Conservation (phyloP, 805 yeast species). For the Jamesozyma jinghongensis region DNA sequence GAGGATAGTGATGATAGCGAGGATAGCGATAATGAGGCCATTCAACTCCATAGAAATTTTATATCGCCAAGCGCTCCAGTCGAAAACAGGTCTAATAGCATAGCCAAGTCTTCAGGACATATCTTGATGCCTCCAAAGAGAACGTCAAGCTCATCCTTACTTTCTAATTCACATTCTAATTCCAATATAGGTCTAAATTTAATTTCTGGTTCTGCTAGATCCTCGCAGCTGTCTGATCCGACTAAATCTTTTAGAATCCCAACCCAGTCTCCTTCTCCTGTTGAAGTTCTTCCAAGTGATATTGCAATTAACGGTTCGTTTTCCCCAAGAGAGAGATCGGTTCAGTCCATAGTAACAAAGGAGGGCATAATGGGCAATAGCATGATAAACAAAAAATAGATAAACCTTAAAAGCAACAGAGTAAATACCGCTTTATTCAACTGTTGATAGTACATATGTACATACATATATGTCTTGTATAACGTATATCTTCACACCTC, state of each 20-base stretch:
- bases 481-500: too few species aligned
- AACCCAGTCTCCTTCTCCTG: conserved; percentile 13
- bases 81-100: background rate
- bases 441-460: too few species aligned
- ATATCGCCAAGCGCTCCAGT: background rate
- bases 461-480: too few species aligned
- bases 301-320: conserved; percentile 41
- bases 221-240: conserved; percentile 1
- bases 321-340: conserved; percentile 22
- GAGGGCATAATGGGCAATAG: conserved; percentile 10
- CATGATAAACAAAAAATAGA: background rate
- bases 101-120: background rate
- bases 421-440: too few species aligned
- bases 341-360: conserved; percentile 18
- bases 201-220: background rate
- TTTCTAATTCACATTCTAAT: background rate
- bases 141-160: conserved; percentile 4
- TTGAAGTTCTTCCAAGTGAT: conserved; percentile 26
- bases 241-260: conserved; percentile 7
- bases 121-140: conserved; percentile 5
- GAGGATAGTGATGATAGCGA: conserved; percentile 18
- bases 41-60: background rate
- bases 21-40: background rate
- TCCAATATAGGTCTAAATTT: background rate
- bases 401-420: background rate